Evolutionary conservation across 352 stramenopile genomes (phyloP).

Genomic region (Phytopythium sindhum): DNA sequence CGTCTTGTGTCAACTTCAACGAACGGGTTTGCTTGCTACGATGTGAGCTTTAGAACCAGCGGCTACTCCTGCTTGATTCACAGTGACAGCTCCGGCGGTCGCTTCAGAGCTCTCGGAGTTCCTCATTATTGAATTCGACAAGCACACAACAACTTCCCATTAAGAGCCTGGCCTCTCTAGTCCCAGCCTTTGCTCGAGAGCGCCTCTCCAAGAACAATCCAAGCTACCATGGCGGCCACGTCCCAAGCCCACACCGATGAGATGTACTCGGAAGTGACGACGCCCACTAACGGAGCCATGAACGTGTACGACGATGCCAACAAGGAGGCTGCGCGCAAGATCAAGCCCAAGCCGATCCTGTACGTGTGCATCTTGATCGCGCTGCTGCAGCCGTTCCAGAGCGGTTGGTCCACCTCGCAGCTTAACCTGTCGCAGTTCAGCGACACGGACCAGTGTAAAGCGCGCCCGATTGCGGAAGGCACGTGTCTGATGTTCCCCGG

Average conservation of each 20-base stretch:
- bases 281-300: neutral
- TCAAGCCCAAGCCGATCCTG: conserved; percentile 29
- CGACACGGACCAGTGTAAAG: conserved; percentile 36
- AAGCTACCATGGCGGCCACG: conserved; percentile 9
- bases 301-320: conserved; percentile 14
- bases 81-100: neutral
- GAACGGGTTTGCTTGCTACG: neutral
- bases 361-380: conserved; percentile 36
- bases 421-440: conserved; percentile 45
- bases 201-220: neutral
- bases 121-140: conserved; percentile 1
- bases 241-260: conserved; percentile 18
- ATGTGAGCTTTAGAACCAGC: no score
- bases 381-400: conserved; percentile 38
- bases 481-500: conserved; percentile 16
- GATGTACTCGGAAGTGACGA: conserved; percentile 18
- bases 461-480: conserved; percentile 9
- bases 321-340: conserved; percentile 15
- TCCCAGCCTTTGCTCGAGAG: no score
- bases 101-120: neutral
- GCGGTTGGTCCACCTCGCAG: conserved; percentile 49
- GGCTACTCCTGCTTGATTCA: no score
- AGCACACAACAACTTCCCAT: neutral
- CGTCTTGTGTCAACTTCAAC: neutral
- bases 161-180: neutral